Percentiles rank a stretch among this genome's conserved stretches.
Conservation (phyloP, 768 basidiomycete species). For the Suillus americanus region DNA sequence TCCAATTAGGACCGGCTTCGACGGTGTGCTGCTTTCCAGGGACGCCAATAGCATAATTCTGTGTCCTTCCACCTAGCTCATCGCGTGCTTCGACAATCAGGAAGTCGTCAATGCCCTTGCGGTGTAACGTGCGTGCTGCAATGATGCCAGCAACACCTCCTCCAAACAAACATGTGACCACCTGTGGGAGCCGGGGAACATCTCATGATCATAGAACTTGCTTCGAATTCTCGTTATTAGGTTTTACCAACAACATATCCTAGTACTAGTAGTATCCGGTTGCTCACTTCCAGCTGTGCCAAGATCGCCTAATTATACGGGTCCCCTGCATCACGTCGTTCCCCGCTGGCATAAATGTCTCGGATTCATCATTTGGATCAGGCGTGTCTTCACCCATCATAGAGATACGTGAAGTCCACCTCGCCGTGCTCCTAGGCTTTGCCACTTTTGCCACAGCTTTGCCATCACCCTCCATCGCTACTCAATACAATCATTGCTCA, state of each 20-base stretch:
- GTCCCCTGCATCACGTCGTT: not conserved
- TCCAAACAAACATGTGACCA: too few species aligned
- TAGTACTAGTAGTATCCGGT: not conserved
- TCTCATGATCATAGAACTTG: too few species aligned
- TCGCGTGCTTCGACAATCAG: constrained; percentile 58
- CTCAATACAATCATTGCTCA: not conserved
- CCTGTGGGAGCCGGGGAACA: too few species aligned
- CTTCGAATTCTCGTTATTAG: not conserved
- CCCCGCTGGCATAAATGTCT: not conserved
- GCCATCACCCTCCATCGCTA: not conserved
- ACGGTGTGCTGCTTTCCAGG: constrained; percentile 39
- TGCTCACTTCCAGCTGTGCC: not conserved
- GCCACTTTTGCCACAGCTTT: not conserved
- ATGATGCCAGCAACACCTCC: constrained; percentile 67
- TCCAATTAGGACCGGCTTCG: constrained; percentile 64
- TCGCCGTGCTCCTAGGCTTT: not conserved
- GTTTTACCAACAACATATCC: not conserved
- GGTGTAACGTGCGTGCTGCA: constrained; percentile 59
- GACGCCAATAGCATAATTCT: constrained; percentile 43
- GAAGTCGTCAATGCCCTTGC: constrained; percentile 53
- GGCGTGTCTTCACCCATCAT: not conserved
- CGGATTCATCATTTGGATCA: not conserved
- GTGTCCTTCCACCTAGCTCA: constrained; percentile 64
- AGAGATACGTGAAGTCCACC: not conserved
- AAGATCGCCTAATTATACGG: not conserved